Conservation (phyloP, 306 rosid genomes). For the Cicer arietinum region DNA sequence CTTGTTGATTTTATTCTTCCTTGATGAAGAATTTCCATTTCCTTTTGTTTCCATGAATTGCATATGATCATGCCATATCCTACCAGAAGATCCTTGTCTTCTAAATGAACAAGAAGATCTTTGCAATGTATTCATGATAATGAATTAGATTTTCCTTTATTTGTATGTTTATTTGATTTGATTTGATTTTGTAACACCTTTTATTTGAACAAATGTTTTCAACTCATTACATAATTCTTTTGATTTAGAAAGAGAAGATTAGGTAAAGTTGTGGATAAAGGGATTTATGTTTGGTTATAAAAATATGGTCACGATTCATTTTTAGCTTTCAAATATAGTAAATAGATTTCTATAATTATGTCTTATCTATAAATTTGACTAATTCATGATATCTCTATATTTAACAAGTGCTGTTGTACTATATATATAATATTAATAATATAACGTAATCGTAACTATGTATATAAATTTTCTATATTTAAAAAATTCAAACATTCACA, state of each 20-base stretch:
- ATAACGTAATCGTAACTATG: background rate
- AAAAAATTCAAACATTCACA: background rate
- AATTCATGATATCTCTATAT: conserved; percentile 26
- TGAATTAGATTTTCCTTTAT: background rate
- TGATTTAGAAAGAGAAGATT: background rate
- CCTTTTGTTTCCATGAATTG: conserved; percentile 39
- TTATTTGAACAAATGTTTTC: conserved; percentile 24
- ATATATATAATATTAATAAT: background rate
- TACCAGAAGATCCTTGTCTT: conserved; percentile 87
- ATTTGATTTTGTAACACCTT: background rate
- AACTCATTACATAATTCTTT: conserved; percentile 12
- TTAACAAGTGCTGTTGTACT: conserved; percentile 6
- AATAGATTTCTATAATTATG: conserved; percentile 12
- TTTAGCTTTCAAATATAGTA: conserved; percentile 44
- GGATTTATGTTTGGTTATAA: conserved; percentile 17
- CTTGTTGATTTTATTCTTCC: conserved; percentile 34
- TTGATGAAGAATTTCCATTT: background rate
- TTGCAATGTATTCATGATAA: conserved; percentile 56
- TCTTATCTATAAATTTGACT: conserved; percentile 27
- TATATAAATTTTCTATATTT: background rate
- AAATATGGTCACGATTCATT: conserved; percentile 29
- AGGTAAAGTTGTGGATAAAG: background rate
- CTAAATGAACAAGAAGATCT: conserved; percentile 73
- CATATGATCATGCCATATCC: conserved; percentile 62
- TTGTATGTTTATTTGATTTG: background rate